Percentiles rank a stretch among this genome's conserved stretches.
Conservation (phyloP, 2,329 filamentous ascomycete genomes). For the Amphichorda felina region DNA sequence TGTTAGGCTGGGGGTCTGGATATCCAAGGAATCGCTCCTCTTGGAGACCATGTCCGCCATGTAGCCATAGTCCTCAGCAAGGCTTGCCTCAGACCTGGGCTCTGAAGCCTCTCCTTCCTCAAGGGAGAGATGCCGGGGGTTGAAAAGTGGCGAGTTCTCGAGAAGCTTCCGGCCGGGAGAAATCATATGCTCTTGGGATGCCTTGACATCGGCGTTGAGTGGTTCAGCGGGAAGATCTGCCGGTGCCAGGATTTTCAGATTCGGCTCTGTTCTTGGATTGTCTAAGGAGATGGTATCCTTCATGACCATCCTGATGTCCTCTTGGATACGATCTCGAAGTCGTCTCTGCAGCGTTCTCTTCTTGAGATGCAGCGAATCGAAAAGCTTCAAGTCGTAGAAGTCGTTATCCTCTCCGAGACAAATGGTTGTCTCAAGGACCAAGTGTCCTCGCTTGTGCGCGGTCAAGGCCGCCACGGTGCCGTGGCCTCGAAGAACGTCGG, state of each 20-base stretch:
- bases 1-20: constrained; percentile 13
- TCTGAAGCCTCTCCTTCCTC: not conserved
- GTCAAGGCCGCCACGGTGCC: constrained; percentile 33
- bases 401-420: constrained; percentile 20
- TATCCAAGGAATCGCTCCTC: not conserved
- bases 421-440: constrained; percentile 36
- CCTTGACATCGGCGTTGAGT: not conserved
- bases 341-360: constrained; percentile 22
- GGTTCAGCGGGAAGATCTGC: not conserved
- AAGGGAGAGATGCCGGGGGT: not conserved
- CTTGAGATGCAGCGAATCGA: constrained; percentile 12
- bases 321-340: constrained; percentile 31
- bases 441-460: constrained; percentile 39
- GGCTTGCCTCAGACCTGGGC: not conserved
- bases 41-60: constrained; percentile 9
- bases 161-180: not conserved
- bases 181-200: not conserved
- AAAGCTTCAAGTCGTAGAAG: not conserved
- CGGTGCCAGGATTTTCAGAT: not conserved
- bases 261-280: not conserved
- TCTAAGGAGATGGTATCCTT: constrained; percentile 20
- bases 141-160: not conserved
- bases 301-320: constrained; percentile 35
- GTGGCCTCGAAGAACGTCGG: constrained; percentile 33
- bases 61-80: constrained; percentile 11